These are phyloP conservation scores for Candida arabinofermentans DNA, from an alignment of 805 yeast genomes.

Conservation along the genomic window DNA sequence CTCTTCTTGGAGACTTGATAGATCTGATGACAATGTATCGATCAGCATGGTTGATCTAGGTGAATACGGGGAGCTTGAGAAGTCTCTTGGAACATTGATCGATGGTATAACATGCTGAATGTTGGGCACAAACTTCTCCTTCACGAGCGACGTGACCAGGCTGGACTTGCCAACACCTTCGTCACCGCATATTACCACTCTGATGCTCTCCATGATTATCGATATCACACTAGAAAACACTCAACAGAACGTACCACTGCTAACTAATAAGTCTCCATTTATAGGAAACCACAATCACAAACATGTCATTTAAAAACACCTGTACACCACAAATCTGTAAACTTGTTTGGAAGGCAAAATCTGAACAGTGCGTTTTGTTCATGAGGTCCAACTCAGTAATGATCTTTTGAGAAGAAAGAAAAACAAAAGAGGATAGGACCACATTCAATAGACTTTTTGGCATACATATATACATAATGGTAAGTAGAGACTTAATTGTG, in stretches of 20 bases:
- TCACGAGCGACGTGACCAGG: slow-evolving; percentile 73
- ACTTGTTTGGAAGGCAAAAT: slow-evolving; percentile 9
- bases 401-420: no score
- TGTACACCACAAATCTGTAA: background rate
- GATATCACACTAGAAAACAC: no score
- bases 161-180: slow-evolving; percentile 86
- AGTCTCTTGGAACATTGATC: slow-evolving; percentile 74
- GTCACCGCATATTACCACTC: slow-evolving; percentile 93
- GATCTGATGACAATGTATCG: slow-evolving; percentile 75
- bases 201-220: slow-evolving; percentile 43
- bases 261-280: no score
- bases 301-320: background rate
- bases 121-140: slow-evolving; percentile 74
- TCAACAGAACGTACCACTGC: no score
- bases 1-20: slow-evolving; percentile 58
- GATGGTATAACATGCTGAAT: slow-evolving; percentile 80
- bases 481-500: background rate
- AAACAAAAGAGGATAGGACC: background rate
- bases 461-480: background rate
- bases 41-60: slow-evolving; percentile 66
- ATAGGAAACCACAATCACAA: background rate
- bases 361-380: no score
- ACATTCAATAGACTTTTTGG: background rate
- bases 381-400: no score
- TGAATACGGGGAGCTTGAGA: slow-evolving; percentile 53